Percentiles rank a stretch among this genome's conserved stretches.
Conservation (phyloP, 2,329 filamentous ascomycete species). For the Davidsoniella virescens region DNA sequence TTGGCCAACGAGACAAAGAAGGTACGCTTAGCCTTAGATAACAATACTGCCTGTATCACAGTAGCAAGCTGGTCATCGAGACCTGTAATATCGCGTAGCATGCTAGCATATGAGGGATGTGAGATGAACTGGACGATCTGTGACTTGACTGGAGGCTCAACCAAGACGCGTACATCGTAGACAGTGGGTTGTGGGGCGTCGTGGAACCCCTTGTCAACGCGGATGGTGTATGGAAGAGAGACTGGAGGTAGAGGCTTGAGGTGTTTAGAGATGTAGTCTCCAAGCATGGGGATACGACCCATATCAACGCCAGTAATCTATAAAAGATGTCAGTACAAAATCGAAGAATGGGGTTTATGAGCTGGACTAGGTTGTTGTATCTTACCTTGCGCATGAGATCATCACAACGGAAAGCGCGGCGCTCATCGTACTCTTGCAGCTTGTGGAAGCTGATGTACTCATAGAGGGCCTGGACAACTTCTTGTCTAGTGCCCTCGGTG, state of each 20-base stretch:
- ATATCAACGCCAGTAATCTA: conserved; percentile 60
- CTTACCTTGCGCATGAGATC: conserved; percentile 60
- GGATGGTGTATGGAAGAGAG: conserved; percentile 79
- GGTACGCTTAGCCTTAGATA: conserved; percentile 77
- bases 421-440: conserved; percentile 88
- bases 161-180: conserved; percentile 73
- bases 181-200: conserved; percentile 60
- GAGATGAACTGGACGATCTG: conserved; percentile 49
- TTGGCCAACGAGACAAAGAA: conserved; percentile 67
- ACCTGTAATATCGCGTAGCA: conserved; percentile 57
- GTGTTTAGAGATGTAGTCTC: conserved; percentile 64
- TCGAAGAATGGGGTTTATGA: too few relatives aligned
- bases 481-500: conserved; percentile 70
- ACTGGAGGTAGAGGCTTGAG: conserved; percentile 66
- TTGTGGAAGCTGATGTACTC: conserved; percentile 80
- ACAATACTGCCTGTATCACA: conserved; percentile 64
- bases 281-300: conserved; percentile 73
- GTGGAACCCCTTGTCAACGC: conserved; percentile 73
- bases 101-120: conserved; percentile 52
- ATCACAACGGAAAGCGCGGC: conserved; percentile 82
- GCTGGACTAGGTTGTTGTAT: not conserved
- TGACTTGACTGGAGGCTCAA: conserved; percentile 66
- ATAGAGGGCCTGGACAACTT: conserved; percentile 83
- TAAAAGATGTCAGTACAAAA: not conserved
- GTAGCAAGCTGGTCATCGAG: conserved; percentile 78